Evolutionary conservation across 371 early-diverging fungal species (phyloP).

Genomic region (Fennellomyces sp.): DNA sequence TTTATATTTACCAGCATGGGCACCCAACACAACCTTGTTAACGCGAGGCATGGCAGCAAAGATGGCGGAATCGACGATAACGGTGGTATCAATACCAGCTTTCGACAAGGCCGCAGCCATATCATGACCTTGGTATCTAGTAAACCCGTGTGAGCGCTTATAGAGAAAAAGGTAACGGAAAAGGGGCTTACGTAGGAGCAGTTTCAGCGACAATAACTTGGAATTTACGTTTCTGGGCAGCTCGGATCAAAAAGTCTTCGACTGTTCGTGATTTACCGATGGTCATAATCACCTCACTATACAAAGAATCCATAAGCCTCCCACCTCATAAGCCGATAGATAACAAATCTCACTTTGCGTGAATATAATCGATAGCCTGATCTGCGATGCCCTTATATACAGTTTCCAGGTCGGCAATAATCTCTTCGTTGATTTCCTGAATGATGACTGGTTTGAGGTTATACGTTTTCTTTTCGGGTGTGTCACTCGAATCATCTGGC

Average conservation of each 20-base stretch:
- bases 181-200: constrained; percentile 72
- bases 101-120: constrained; percentile 79
- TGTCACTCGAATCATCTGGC: constrained; percentile 25
- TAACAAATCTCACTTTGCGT: constrained; percentile 81
- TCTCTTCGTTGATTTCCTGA: constrained; percentile 81
- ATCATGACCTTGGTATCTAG: constrained; percentile 80
- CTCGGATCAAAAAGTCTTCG: constrained; percentile 83
- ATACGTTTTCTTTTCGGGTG: constrained; percentile 34
- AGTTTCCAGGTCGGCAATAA: constrained; percentile 80
- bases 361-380: constrained; percentile 86
- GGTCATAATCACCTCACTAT: constrained; percentile 94
- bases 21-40: constrained; percentile 95
- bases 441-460: constrained; percentile 75
- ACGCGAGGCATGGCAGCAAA: constrained; percentile 98
- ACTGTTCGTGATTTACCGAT: constrained; percentile 88
- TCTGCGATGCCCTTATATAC: constrained; percentile 74
- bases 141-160: neutral
- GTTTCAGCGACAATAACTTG: constrained; percentile 94
- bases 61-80: constrained; percentile 91
- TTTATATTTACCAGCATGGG: constrained; percentile 75
- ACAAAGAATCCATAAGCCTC: constrained; percentile 2
- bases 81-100: constrained; percentile 89
- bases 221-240: constrained; percentile 86
- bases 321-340: too few species aligned
- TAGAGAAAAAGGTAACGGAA: neutral